A percentile compares a stretch with the other conserved stretches of the same genome.
These are phyloP conservation scores for Globisporangium barbulae DNA, from an alignment of 352 stramenopile species.

Conservation along the genomic window DNA sequence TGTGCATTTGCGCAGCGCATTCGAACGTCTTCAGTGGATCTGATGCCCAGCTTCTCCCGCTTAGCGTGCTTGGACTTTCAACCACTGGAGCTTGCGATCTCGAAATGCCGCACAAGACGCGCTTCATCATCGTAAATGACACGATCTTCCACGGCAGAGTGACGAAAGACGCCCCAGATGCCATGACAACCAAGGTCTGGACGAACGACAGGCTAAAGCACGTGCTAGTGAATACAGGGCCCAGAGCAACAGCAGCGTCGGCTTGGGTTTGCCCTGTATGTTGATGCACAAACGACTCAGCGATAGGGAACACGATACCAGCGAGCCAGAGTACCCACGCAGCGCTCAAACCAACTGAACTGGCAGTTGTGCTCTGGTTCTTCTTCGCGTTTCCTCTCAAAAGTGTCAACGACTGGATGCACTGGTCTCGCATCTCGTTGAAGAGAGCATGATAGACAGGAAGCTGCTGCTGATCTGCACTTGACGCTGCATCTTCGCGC, in stretches of 20 bases:
- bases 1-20: slow-evolving; percentile 20
- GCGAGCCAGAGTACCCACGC: slow-evolving; percentile 35
- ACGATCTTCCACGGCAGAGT: slow-evolving; percentile 28
- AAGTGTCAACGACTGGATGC: not conserved
- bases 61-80: not conserved
- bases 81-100: not conserved
- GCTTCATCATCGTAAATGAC: slow-evolving; percentile 26
- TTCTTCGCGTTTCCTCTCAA: not conserved
- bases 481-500: no score
- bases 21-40: slow-evolving; percentile 6
- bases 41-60: slow-evolving; percentile 1
- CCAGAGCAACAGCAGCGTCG: not conserved
- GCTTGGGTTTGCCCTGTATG: not conserved
- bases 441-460: slow-evolving; percentile 29
- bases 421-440: slow-evolving; percentile 20
- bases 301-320: slow-evolving; percentile 18
- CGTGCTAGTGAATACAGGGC: not conserved
- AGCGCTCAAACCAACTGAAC: slow-evolving; percentile 2
- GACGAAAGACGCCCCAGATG: slow-evolving; percentile 2
- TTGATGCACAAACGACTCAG: not conserved
- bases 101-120: slow-evolving; percentile 4
- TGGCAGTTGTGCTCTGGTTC: not conserved
- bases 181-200: slow-evolving; percentile 24
- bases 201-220: slow-evolving; percentile 30
- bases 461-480: not conserved